Evolutionary conservation across 2,329 filamentous ascomycete species (phyloP), one percentile per base, ranked within the genome.

Genomic region (Kalaharituber pfeilii): DNA sequence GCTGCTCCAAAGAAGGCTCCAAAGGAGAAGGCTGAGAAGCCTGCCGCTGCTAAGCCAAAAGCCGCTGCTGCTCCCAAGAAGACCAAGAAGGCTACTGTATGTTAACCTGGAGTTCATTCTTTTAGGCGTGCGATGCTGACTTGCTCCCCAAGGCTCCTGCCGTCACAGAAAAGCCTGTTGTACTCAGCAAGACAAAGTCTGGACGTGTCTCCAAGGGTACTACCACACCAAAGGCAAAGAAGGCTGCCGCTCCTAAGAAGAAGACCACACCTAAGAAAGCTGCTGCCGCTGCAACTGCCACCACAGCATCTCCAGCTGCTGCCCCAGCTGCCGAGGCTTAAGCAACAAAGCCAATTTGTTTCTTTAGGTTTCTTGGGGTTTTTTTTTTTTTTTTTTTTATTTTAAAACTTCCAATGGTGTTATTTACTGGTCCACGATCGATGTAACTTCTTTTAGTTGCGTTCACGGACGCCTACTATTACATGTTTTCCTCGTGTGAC

Each of bases 141-240:
- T 18, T 22, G n/a, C 42, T 13, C 25, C 25, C 22, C 18, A 20
- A 80, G 76, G 79, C 78, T 15, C 77, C 80, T 55, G 81, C 81
- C 60, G 73, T 82, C 50, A 75, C 80, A 55, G 80, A 86, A 62
- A 80, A 82, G 70, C 74, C 79, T 59, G 79, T 80, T 65, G 75
- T 82, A 50, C 71, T 87, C 52, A 78, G 76, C 68, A 88, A 85
- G 78, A 88, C 86, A 69, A 91, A 91, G 78, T 81, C 84, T 53
- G 86, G 86, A 50, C 82, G 86, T 62, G 82, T 93, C 64, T 79
- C 82, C 64, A 93, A 91, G 79, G 73, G 75, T 24, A 71, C 71
- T 33, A 68, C 71, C 44, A 73, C 73, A 50, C 68, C 71, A 29
- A 65, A 68, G 11, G 61, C 68, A 1, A 66, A 69, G 56, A 76